Base-by-base conservation (phyloP, 1,284 basidiomycete genomes). In the Laetiporus sulphureus region DNA sequence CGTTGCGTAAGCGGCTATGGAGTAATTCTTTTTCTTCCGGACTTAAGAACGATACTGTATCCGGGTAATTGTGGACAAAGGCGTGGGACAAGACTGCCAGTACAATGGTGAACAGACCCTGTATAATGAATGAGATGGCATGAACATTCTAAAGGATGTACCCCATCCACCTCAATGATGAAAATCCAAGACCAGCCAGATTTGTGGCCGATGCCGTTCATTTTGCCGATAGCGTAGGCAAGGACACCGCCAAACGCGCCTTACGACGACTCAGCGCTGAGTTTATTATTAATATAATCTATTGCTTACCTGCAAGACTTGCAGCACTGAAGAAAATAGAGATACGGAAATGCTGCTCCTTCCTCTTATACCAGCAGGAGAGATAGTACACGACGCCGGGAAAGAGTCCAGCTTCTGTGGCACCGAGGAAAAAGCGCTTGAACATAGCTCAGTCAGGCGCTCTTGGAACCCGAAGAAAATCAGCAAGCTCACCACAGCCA, bases 171-270 rank as follows among this genome's bases (percentile, higher is more conserved):
- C 49, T 63, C 76, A 22, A 77, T 45, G 43, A 77, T 74, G 51
- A 79, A 79, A 41, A 83, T 80, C 79, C 79, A 83, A 16, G 71
- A 63, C 77, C 75, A 77, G 0, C 70, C 71, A 0, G 66, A 61
- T 11, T 66, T 66, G 8, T 67, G 60, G 0, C 67, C 65, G n/a
- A 71, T 60, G 12, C 71, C 72, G 25, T 72, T 49, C 63, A 80
- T 72, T 27, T 73, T 58, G 23, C 69, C 63, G 40, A 81, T 79
- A 3, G 66, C 75, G 32, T 70, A 75, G 0, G 75, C 79, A 20
- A 77, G 67, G 19, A 76, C 63, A 16, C 74, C 74, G 69, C 42
- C 45, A 30, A 45, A 44, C 10, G 48, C 43, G 15, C 39, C 46
- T 42, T 6, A 13, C 18, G 32, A 43, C 49, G 27, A 34, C 65